phyloP scores from a whole-genome alignment of 2,329 filamentous ascomycete species.

The Penicillium sp. region DNA sequence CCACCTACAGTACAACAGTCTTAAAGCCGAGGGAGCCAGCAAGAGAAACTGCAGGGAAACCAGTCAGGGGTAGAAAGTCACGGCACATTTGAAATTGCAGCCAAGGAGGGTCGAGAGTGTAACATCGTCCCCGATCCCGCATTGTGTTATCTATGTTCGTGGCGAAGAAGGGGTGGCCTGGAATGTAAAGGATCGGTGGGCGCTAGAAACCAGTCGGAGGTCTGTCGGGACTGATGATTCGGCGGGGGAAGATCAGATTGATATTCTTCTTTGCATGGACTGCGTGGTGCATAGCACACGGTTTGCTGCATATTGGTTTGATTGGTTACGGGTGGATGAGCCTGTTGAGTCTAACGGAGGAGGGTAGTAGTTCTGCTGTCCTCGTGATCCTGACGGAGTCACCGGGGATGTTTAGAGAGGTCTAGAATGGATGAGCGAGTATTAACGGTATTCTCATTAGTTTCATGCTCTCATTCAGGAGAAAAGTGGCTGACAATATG shows the following conservation, averaged over 20 bases:
- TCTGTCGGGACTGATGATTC: neutral
- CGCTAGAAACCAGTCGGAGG: neutral
- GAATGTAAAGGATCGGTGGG: constrained; percentile 1
- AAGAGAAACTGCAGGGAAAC: neutral
- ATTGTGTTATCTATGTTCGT: neutral
- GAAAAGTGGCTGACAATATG: neutral
- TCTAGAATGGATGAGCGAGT: neutral
- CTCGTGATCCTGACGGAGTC: constrained; percentile 3
- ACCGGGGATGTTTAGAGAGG: neutral
- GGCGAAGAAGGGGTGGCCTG: neutral
- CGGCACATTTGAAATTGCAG: neutral
- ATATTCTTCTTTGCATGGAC: neutral
- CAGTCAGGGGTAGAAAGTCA: neutral
- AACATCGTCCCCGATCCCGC: neutral
- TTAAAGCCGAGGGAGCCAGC: neutral
- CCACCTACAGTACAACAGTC: neutral
- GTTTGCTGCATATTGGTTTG: neutral
- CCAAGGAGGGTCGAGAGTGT: neutral
- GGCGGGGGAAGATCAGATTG: neutral
- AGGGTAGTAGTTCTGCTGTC: neutral
- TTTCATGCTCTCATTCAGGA: too few species aligned
- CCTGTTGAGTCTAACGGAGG: neutral
- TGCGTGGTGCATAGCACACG: neutral
- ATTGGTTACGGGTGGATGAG: neutral
- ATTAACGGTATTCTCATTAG: neutral